Conservation (phyloP, 148 eudicot genomes). For the Simmondsia chinensis region DNA sequence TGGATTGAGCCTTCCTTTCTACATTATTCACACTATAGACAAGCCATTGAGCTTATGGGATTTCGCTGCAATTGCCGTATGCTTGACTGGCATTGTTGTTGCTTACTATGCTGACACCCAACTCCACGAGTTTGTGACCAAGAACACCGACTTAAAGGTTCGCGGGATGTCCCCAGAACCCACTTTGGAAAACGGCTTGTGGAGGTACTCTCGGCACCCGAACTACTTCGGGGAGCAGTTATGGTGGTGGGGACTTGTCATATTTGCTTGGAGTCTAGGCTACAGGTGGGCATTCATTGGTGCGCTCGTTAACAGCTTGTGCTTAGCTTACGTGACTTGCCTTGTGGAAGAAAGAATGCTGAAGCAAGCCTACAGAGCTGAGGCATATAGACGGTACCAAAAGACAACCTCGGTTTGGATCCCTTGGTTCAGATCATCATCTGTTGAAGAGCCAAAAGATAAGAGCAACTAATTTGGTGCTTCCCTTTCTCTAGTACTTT, state of each 20-base stretch:
- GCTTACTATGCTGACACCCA: slow-evolving; percentile 84
- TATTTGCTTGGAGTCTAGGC: slow-evolving; percentile 74
- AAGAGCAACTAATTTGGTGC: slow-evolving; percentile 28
- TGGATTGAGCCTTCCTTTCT: slow-evolving; percentile 65
- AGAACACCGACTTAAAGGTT: slow-evolving; percentile 43
- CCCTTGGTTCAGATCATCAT: slow-evolving; percentile 73
- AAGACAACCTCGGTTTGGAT: slow-evolving; percentile 79
- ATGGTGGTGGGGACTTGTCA: slow-evolving; percentile 96
- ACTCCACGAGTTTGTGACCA: slow-evolving; percentile 42
- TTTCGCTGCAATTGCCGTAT: slow-evolving; percentile 31
- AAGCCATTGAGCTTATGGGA: slow-evolving; percentile 61
- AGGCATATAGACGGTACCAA: slow-evolving; percentile 64
- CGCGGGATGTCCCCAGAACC: slow-evolving; percentile 37
- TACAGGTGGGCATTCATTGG: slow-evolving; percentile 52
- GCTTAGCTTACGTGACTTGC: slow-evolving; percentile 69
- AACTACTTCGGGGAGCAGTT: slow-evolving; percentile 95
- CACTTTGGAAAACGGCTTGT: slow-evolving; percentile 57
- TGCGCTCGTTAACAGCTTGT: slow-evolving; percentile 54
- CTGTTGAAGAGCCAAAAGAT: slow-evolving; percentile 31
- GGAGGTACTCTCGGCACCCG: slow-evolving; percentile 86
- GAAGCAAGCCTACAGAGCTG: slow-evolving; percentile 48
- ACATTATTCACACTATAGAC: slow-evolving; percentile 51
- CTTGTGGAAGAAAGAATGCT: slow-evolving; percentile 83
- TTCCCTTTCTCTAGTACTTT: slow-evolving; percentile 1
- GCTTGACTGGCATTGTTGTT: slow-evolving; percentile 45